These are phyloP conservation scores for Solanum corneliomulleri DNA, from an alignment of 257 asterid genomes.

Conservation along the genomic window DNA sequence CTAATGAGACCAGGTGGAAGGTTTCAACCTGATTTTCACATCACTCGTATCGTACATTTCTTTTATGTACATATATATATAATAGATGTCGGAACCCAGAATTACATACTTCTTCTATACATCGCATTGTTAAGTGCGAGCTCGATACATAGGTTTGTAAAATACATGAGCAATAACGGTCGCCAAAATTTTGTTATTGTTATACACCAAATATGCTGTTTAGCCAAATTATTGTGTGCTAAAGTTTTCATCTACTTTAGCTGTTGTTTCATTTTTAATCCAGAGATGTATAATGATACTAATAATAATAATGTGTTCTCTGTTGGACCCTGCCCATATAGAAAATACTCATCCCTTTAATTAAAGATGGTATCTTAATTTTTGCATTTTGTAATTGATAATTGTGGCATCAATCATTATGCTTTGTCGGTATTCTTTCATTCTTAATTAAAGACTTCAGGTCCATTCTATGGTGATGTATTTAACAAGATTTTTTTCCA, in stretches of 20 bases:
- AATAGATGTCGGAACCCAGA: not conserved
- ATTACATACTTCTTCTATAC: not conserved
- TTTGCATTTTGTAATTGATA: too few species aligned
- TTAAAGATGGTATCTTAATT: too few species aligned
- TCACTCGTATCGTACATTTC: not conserved
- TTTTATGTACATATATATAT: not conserved
- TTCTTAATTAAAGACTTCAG: too few species aligned
- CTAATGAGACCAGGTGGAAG: constrained; percentile 6
- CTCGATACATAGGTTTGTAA: not conserved
- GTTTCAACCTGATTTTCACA: not conserved
- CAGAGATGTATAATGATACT: too few species aligned
- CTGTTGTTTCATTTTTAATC: not conserved
- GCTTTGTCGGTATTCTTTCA: too few species aligned
- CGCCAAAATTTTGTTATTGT: not conserved
- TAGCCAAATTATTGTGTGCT: not conserved
- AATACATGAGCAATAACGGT: not conserved
- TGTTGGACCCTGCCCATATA: too few species aligned
- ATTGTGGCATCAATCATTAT: too few species aligned
- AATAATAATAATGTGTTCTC: too few species aligned
- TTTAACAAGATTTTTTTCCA: too few species aligned
- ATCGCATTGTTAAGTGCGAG: not conserved
- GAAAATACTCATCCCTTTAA: too few species aligned
- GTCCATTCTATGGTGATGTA: too few species aligned
- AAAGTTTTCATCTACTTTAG: not conserved
- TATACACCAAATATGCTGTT: not conserved